Evolutionary conservation across 805 yeast species (phyloP).

Genomic region (Saccharomycopsis schoenii): DNA sequence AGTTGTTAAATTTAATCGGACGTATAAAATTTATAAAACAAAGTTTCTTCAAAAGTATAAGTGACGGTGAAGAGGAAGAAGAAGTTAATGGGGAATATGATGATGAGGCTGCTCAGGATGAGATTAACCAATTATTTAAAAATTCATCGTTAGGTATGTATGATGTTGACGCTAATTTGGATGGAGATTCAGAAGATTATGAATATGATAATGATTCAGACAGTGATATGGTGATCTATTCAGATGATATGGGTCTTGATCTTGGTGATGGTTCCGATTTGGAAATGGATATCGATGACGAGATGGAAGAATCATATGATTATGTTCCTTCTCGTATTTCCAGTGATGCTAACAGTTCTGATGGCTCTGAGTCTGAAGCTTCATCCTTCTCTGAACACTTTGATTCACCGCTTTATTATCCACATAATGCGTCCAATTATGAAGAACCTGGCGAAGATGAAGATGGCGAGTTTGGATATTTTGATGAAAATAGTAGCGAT

Average conservation of each 20-base stretch:
- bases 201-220: slow-evolving; percentile 35
- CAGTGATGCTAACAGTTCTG: not conserved
- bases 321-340: slow-evolving; percentile 18
- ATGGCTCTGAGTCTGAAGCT: slow-evolving; percentile 16
- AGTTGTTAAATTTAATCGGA: slow-evolving; percentile 49
- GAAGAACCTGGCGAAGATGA: slow-evolving; percentile 18
- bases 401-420: not conserved
- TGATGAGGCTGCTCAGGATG: slow-evolving; percentile 49
- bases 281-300: slow-evolving; percentile 27
- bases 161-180: slow-evolving; percentile 63
- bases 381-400: not conserved
- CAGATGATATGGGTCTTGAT: slow-evolving; percentile 30
- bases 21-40: slow-evolving; percentile 47
- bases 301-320: slow-evolving; percentile 25
- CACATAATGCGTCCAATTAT: slow-evolving; percentile 1
- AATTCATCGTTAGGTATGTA: slow-evolving; percentile 94
- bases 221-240: slow-evolving; percentile 21
- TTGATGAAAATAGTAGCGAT: slow-evolving; percentile 18
- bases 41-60: slow-evolving; percentile 39
- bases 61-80: slow-evolving; percentile 43
- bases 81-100: slow-evolving; percentile 46
- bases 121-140: slow-evolving; percentile 71
- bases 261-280: slow-evolving; percentile 22
- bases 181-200: slow-evolving; percentile 46
- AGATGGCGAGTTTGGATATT: slow-evolving; percentile 24